Base-by-base conservation (phyloP, 306 rosid species). In the Cotoneaster glaucophyllus region DNA sequence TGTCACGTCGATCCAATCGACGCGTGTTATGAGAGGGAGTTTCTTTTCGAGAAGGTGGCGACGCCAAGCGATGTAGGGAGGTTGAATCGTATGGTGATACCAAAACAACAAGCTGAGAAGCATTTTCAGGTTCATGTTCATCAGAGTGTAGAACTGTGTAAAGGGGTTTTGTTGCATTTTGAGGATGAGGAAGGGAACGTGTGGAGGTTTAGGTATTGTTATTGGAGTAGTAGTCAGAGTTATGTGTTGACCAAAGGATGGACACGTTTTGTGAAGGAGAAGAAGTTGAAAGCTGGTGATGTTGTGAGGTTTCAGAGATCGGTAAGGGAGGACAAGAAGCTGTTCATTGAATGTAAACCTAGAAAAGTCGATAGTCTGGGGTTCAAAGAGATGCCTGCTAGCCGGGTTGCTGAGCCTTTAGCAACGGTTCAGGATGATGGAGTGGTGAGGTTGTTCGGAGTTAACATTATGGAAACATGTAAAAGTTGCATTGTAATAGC, bases 1-100 rank as follows among this genome's bases (percentile, higher is more conserved):
- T 28, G 69, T 61, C 13, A 43, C n/a, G 4, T 59, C 41, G 50
- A 24, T 24, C 17, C 37, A 13, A 57, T 8, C 37, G 53, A 22
- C 24, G 5, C 37, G 2, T 48, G 39, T 26, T 13, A 29, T 15
- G 57, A 67, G 17, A 65, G 69, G 53, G 82, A 82, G 53, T 41
- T 48, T 21, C 84, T 85, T 66, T 85, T 85, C 5, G 88, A 85
- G 71, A 85, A 85, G 48, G 76, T 65, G 59, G 82, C 82, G 19
- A 85, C 88, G 26, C 84, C 86, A 11, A 85, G 88, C 54, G 88
- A 85, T 54, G 88, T 85, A 12, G 88, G 88, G 71, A 85, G 78
- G 31, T 56, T 85, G 11, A 82, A 85, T 77, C 74, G 86, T 3
- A 64, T 85, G 67, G 88, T 85, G 6, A 79, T 85, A 13, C 88